Base-by-base conservation (phyloP, 1,139 yeast species). In the Suhomyces chickasaworum region DNA sequence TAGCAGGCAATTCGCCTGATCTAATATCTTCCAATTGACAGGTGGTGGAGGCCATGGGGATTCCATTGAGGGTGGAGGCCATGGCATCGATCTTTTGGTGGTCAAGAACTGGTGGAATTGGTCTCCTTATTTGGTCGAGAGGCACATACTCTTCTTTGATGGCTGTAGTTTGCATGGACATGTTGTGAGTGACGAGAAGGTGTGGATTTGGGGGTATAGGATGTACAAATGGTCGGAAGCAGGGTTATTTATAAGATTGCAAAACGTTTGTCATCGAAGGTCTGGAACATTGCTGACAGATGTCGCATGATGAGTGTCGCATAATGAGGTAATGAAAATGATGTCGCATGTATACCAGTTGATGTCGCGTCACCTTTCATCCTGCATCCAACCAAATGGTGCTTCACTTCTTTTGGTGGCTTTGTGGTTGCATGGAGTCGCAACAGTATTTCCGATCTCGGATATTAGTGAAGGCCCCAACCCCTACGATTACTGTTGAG, bases 101-200 rank as follows among this genome's bases (percentile, higher is more conserved):
- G 59, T 88, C 95, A 20, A 88, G 68, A 1, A 86, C 95, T 0
- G 96, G 96, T 30, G 89, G 86, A 25, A 88, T 88, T 3, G 96
- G 96, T 52, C 96, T 72, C 46, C 80, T 74, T 51, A 89, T 88
- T 51, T 81, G 76, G 5, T 72, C 65, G 25, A 88, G 69, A 2
- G 95, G 93, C 8, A 88, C 73, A 48, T 75, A 79, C 27, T 80
- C 77, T 10, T 80, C 71, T 48, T 75, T 77, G 18, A 74, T 51
- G n/a, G 56, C 57, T 5, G 67, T 49, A 17, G 76, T 62, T 59
- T 72, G 77, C 39, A 71, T 49, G 4, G 77, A 71, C 77, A 72
- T 72, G 21, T 35, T 40, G 39, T 6, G 15, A 12, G 27, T 8
- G 17, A 13, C 3, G 27, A 4, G 4, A 7, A 7, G 8, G 8